Conservation (phyloP, 805 yeast genomes). For the Yarrowia deformans region DNA sequence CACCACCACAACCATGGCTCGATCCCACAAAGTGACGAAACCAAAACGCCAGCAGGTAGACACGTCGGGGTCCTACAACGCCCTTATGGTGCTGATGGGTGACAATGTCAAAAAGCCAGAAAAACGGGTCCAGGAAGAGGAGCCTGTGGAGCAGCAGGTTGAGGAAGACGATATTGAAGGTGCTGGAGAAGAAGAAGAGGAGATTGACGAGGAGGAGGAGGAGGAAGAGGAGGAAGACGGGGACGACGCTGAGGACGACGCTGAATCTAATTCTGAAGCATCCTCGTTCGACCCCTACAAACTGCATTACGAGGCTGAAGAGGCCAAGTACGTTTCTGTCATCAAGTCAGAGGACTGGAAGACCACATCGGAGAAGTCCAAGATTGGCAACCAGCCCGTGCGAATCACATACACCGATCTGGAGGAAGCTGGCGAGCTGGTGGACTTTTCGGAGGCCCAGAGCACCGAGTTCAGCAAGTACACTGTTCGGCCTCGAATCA, state of each 20-base stretch:
- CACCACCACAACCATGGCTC: constrained; percentile 1
- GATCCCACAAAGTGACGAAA: constrained; percentile 27
- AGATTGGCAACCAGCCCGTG: neutral
- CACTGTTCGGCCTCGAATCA: constrained; percentile 19
- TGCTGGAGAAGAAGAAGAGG: constrained; percentile 50
- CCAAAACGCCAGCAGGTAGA: constrained; percentile 20
- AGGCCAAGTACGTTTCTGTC: constrained; percentile 42
- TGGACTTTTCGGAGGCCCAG: constrained; percentile 21
- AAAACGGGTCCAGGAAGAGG: constrained; percentile 41
- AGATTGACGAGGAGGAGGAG: constrained; percentile 45
- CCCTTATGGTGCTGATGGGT: constrained; percentile 16
- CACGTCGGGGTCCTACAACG: constrained; percentile 14
- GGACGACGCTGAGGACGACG: constrained; percentile 47
- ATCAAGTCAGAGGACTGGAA: constrained; percentile 24
- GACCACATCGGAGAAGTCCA: constrained; percentile 5
- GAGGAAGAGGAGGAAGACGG: constrained; percentile 45
- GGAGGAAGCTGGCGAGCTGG: constrained; percentile 3
- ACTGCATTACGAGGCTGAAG: constrained; percentile 65
- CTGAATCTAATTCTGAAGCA: neutral
- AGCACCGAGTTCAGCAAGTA: constrained; percentile 7
- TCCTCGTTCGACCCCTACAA: constrained; percentile 72
- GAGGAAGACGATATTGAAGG: constrained; percentile 45
- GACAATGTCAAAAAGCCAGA: constrained; percentile 21
- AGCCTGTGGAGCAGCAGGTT: constrained; percentile 40
- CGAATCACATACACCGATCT: constrained; percentile 18